Evolutionary conservation across 2,329 filamentous ascomycete species (phyloP).

Genomic region (Pleomassaria siparia): DNA sequence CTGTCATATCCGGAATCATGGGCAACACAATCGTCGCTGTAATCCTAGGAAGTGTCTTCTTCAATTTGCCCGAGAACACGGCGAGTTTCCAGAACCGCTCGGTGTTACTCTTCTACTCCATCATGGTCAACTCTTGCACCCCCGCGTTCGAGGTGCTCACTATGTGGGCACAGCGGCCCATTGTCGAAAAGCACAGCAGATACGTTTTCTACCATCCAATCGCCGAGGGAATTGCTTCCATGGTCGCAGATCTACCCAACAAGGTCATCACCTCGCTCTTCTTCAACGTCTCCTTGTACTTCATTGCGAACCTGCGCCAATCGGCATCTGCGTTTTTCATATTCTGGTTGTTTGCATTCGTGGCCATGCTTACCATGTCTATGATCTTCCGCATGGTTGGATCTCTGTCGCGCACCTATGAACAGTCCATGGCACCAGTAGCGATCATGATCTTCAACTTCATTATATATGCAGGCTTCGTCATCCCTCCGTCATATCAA

Average conservation of each 20-base stretch:
- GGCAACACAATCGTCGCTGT: conserved; percentile 64
- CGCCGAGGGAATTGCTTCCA: conserved; percentile 77
- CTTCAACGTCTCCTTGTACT: conserved; percentile 80
- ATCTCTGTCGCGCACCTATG: conserved; percentile 66
- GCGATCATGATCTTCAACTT: neutral
- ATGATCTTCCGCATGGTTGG: conserved; percentile 80
- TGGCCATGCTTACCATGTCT: conserved; percentile 71
- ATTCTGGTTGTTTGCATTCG: conserved; percentile 63
- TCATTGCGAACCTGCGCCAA: conserved; percentile 76
- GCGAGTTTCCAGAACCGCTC: conserved; percentile 73
- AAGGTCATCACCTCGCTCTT: conserved; percentile 69
- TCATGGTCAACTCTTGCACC: conserved; percentile 77
- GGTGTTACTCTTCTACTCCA: conserved; percentile 77
- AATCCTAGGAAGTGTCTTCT: conserved; percentile 77
- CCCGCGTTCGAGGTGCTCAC: conserved; percentile 73
- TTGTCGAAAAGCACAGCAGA: conserved; percentile 70
- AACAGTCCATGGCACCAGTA: conserved; percentile 41
- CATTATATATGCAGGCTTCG: conserved; percentile 49
- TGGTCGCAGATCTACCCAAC: conserved; percentile 79
- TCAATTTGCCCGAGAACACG: conserved; percentile 64
- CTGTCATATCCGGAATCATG: conserved; percentile 69
- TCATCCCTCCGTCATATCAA: conserved; percentile 65
- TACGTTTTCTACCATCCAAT: conserved; percentile 74
- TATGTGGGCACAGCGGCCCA: conserved; percentile 83
- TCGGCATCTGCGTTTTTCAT: conserved; percentile 77